Base-by-base conservation (phyloP, 2,329 filamentous ascomycete genomes). In the Beauveria australis region DNA sequence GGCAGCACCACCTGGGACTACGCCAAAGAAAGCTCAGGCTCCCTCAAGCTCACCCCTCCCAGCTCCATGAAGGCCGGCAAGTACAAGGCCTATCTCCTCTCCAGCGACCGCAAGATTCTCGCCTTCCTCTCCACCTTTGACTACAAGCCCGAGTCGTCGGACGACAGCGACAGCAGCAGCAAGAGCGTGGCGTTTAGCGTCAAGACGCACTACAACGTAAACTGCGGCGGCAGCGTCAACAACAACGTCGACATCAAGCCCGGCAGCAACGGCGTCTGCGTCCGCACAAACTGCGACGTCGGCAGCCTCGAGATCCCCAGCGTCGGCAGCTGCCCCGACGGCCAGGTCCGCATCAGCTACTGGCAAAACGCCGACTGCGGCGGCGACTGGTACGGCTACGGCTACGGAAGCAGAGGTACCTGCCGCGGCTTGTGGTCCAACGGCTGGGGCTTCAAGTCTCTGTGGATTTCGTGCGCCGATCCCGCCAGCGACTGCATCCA, bases 341-440 rank as follows among this genome's bases (percentile, higher is more conserved):
- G 57, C 14, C 48, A 60, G 19, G 26, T 60, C 8, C 57, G 49
- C 14, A 60, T 60, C 18, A 60, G 57, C 41, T 60, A 53, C n/a
- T 60, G 57, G 57, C 48, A 60, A 9, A 53, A 47, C 6, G 8
- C 37, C 5, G 48, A 53, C 26, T 60, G 57, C 28, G 28, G 5
- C 2, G 57, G 57, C 41, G 19, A 53, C 5, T 60, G 57, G 57
- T 60, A 53, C n/a, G 57, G 57, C 9, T 60, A 60, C 16, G 41
- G 12, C 33, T 37, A 37, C 33, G 33, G 12, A 16, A 37, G 33
- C 33, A 37, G 14, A 37, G 33, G 33, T 2, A 53, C 57, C 9
- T 60, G 57, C 16, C 22, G 48, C 9, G 49, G 26, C 2, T n/a
- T 60, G 41, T 60, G 57, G 57, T 46, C 47, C 5, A 41, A 53